phyloP scores from a whole-genome alignment of 306 rosid genomes.

The Adenanthera pavonina region DNA sequence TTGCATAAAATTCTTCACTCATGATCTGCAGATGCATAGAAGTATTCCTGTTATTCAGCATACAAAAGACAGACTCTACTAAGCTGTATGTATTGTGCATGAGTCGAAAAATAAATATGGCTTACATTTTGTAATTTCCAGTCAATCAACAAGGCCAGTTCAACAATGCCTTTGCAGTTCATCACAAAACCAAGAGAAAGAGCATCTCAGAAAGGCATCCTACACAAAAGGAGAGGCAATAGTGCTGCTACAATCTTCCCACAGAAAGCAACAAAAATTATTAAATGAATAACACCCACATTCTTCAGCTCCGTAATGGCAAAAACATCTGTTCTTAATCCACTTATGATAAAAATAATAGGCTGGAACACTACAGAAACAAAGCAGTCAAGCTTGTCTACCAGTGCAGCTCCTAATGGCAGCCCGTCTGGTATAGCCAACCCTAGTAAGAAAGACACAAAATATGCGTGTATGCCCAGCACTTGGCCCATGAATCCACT shows the following conservation, averaged over 20 bases:
- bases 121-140: slow-evolving; percentile 50
- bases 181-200: slow-evolving; percentile 61
- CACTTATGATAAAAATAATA: slow-evolving; percentile 45
- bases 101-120: not conserved
- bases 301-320: slow-evolving; percentile 51
- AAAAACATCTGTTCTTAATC: slow-evolving; percentile 52
- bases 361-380: slow-evolving; percentile 59
- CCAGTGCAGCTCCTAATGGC: slow-evolving; percentile 69
- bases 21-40: slow-evolving; percentile 50
- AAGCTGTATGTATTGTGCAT: not conserved
- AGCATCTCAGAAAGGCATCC: slow-evolving; percentile 70
- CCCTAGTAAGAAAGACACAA: slow-evolving; percentile 61
- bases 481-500: slow-evolving; percentile 54
- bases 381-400: slow-evolving; percentile 59
- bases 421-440: slow-evolving; percentile 72
- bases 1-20: slow-evolving; percentile 61
- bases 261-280: slow-evolving; percentile 36
- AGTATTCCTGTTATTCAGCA: not conserved
- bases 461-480: slow-evolving; percentile 45
- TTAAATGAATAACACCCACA: slow-evolving; percentile 42
- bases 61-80: not conserved
- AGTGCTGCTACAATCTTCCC: slow-evolving; percentile 61
- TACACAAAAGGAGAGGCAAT: slow-evolving; percentile 62
- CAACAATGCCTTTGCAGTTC: slow-evolving; percentile 74
- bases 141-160: slow-evolving; percentile 48